phyloP scores from a whole-genome alignment of 306 rosid species.

The Gillenia trifoliata region DNA sequence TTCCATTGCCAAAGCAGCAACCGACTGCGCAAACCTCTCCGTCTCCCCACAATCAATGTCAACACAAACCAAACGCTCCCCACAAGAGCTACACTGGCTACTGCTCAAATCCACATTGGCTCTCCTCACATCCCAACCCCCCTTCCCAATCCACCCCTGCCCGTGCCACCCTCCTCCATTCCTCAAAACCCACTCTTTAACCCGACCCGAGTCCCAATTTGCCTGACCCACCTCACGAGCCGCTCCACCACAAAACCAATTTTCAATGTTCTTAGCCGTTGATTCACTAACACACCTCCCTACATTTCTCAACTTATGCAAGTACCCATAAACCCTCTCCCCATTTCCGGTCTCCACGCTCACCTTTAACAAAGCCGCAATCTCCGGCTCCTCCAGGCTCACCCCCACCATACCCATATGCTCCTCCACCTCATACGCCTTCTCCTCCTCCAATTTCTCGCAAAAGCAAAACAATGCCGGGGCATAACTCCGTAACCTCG shows the following conservation, averaged over 20 bases:
- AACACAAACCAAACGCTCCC: slow-evolving; percentile 58
- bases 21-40: slow-evolving; percentile 53
- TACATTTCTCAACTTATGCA: slow-evolving; percentile 63
- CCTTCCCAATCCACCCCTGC: slow-evolving; percentile 81
- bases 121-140: slow-evolving; percentile 60
- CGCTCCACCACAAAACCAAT: slow-evolving; percentile 55
- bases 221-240: slow-evolving; percentile 47
- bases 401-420: slow-evolving; percentile 49
- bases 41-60: slow-evolving; percentile 71
- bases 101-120: slow-evolving; percentile 37
- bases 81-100: slow-evolving; percentile 55
- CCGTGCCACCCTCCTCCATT: slow-evolving; percentile 98
- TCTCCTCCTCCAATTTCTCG: slow-evolving; percentile 51
- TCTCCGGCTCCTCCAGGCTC: slow-evolving; percentile 57
- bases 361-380: slow-evolving; percentile 61
- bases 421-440: slow-evolving; percentile 74
- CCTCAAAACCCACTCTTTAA: slow-evolving; percentile 43
- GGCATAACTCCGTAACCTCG: slow-evolving; percentile 66
- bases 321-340: slow-evolving; percentile 63
- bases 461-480: slow-evolving; percentile 71
- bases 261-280: slow-evolving; percentile 53
- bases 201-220: slow-evolving; percentile 30
- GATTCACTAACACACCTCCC: slow-evolving; percentile 55
- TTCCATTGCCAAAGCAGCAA: slow-evolving; percentile 69
- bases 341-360: slow-evolving; percentile 48